A percentile compares a stretch with the other conserved stretches of the same genome.
phyloP scores from a whole-genome alignment of 1,139 yeast species.

The Suhomyces guaymorum region DNA sequence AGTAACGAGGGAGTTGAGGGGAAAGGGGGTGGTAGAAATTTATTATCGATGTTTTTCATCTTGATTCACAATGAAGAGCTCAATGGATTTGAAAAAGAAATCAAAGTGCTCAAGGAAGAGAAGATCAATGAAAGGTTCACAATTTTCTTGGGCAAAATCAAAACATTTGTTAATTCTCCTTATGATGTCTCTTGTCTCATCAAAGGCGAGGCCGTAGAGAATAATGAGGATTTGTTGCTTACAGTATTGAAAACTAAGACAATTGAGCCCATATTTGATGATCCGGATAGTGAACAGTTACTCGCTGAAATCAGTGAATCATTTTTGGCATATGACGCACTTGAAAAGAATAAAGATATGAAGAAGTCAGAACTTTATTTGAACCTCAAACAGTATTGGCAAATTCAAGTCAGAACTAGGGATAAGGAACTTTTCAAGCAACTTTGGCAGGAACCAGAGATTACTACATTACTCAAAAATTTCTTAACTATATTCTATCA shows the following conservation, averaged over 20 bases:
- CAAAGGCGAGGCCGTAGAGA: constrained; percentile 24
- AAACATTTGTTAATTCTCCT: constrained; percentile 22
- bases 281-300: constrained; percentile 1
- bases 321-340: constrained; percentile 21
- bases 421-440: constrained; percentile 76
- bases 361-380: constrained; percentile 36
- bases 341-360: constrained; percentile 18
- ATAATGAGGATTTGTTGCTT: constrained; percentile 26
- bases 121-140: constrained; percentile 21
- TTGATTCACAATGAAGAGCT: constrained; percentile 79
- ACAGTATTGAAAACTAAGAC: constrained; percentile 25
- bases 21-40: constrained; percentile 55
- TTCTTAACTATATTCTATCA: constrained; percentile 77
- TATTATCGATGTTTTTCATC: constrained; percentile 70
- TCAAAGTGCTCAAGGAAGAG: constrained; percentile 45
- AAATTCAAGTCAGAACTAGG: constrained; percentile 61
- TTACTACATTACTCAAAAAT: constrained; percentile 69
- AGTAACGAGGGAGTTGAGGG: constrained; percentile 12
- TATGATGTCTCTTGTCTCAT: constrained; percentile 22
- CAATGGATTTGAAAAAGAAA: constrained; percentile 59
- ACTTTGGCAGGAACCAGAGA: constrained; percentile 82
- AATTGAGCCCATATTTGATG: constrained; percentile 21
- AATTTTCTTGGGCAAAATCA: constrained; percentile 29
- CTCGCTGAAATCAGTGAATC: constrained; percentile 20
- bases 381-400: constrained; percentile 61